These are phyloP conservation scores for Fusarium tanahbumbuense DNA, from an alignment of 2,329 filamentous ascomycete species.

Conservation along the genomic window DNA sequence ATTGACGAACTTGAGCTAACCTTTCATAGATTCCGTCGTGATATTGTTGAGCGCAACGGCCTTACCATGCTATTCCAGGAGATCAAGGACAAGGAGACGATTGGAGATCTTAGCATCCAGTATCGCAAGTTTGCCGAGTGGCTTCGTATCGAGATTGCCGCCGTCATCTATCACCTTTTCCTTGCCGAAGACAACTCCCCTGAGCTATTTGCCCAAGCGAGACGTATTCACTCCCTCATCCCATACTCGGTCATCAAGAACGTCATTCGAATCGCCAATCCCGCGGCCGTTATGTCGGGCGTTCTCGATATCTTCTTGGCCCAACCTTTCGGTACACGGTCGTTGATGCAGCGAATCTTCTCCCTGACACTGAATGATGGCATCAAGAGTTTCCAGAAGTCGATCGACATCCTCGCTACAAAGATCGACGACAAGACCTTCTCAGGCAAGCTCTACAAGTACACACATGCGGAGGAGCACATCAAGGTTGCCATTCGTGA, in stretches of 20 bases:
- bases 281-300: constrained; percentile 95
- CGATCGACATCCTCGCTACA: constrained; percentile 79
- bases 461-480: constrained; percentile 78
- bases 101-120: constrained; percentile 89
- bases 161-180: constrained; percentile 96
- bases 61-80: constrained; percentile 93
- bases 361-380: constrained; percentile 91
- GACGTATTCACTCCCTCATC: constrained; percentile 92
- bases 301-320: constrained; percentile 95
- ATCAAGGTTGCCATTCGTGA: constrained; percentile 78
- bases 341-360: constrained; percentile 93
- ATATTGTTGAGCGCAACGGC: constrained; percentile 79
- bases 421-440: constrained; percentile 87
- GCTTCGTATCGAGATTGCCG: constrained; percentile 96
- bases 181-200: constrained; percentile 98
- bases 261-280: constrained; percentile 95
- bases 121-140: constrained; percentile 99
- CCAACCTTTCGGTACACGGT: constrained; percentile 91
- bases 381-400: constrained; percentile 85
- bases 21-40: constrained; percentile 67
- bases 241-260: constrained; percentile 96
- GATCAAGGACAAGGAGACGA: constrained; percentile 88
- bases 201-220: constrained; percentile 93
- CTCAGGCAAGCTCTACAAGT: constrained; percentile 83
- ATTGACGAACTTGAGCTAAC: constrained; percentile 34